Conservation (phyloP, 2,329 filamentous ascomycete species). For the Colletotrichum aenigma region DNA sequence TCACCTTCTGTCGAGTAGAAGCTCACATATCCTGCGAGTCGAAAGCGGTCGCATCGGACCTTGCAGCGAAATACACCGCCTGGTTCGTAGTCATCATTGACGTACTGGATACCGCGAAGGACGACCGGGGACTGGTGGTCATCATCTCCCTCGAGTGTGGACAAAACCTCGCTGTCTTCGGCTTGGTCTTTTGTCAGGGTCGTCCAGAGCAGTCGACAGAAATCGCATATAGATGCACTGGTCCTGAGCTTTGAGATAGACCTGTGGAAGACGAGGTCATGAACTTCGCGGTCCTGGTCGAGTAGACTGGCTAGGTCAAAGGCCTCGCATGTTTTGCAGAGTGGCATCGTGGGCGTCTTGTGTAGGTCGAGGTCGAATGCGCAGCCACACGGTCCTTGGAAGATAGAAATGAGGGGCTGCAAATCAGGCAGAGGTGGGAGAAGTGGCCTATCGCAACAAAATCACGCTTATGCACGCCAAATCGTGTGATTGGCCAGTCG, state of each 20-base stretch:
- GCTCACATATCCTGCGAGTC: background rate
- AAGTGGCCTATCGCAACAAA: background rate
- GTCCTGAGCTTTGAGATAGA: background rate
- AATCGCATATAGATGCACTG: background rate
- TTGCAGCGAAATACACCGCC: background rate
- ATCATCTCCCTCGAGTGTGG: rapidly evolving
- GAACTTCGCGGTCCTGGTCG: background rate
- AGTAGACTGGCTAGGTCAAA: background rate
- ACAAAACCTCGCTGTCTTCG: rapidly evolving
- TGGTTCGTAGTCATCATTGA: background rate
- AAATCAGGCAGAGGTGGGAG: background rate
- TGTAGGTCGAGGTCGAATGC: background rate
- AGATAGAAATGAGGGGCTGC: background rate
- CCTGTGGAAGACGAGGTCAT: background rate
- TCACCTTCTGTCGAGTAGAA: background rate
- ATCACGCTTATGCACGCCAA: background rate
- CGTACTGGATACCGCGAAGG: background rate
- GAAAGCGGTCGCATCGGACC: background rate
- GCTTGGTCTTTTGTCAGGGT: background rate
- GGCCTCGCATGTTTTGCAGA: background rate
- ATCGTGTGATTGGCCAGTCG: background rate
- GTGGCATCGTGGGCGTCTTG: background rate
- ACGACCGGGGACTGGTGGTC: background rate
- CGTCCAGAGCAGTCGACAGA: background rate
- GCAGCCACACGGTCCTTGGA: background rate